Evolutionary conservation across 106 monocot genomes (phyloP).

Genomic region (Cymbidium sinense): DNA sequence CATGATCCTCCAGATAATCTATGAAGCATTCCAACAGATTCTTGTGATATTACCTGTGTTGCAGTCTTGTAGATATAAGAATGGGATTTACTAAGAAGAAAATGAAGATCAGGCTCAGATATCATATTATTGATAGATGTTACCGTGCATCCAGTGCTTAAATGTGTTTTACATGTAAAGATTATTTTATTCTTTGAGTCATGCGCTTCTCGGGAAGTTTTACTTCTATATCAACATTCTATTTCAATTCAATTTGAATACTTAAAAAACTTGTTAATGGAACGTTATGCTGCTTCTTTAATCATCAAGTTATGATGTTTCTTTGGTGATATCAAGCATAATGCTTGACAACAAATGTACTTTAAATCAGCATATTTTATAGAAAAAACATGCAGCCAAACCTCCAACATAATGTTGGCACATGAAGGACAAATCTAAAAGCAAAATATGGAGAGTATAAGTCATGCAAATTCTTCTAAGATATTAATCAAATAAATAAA

Average conservation of each 20-base stretch:
- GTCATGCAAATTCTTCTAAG: neutral
- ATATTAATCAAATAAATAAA: neutral
- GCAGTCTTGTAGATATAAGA: neutral
- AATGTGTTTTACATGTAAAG: neutral
- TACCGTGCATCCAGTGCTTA: neutral
- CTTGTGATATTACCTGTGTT: conserved; percentile 75
- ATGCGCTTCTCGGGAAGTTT: neutral
- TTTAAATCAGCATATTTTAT: neutral
- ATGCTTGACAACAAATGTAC: neutral
- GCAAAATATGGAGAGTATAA: neutral
- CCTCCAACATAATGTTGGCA: neutral
- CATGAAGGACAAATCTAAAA: neutral
- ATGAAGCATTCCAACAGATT: conserved; percentile 78
- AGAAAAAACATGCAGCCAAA: neutral
- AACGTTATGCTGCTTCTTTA: neutral
- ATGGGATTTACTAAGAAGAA: neutral
- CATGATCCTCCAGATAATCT: conserved; percentile 85
- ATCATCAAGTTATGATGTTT: neutral
- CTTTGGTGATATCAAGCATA: neutral
- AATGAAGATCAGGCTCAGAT: neutral
- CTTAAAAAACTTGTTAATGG: neutral
- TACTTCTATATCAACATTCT: neutral
- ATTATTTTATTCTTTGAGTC: neutral
- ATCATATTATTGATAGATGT: neutral
- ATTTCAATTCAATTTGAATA: neutral